Base-by-base conservation (phyloP, 768 basidiomycete species). In the Mycena metata region DNA sequence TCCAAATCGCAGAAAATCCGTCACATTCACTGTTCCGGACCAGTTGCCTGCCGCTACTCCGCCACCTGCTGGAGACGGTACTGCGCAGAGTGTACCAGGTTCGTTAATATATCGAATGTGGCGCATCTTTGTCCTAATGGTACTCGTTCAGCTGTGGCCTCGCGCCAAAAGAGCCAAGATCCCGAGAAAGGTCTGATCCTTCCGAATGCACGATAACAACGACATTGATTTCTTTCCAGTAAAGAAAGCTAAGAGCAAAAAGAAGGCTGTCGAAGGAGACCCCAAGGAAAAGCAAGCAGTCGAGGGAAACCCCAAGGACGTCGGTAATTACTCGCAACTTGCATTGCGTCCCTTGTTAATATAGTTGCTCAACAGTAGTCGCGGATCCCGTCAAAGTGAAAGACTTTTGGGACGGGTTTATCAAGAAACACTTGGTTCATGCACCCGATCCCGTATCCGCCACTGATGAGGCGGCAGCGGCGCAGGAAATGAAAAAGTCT, bases 251-350 rank as follows among this genome's bases (percentile, higher is more conserved):
- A 61, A 65, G 41, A 45, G 45, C 66, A 61, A 64, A 43, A 59
- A 60, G n/a, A 69, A 69, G 33, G 35, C 13, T 43, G 46, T 41
- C 26, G 47, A 56, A 52, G 33, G 41, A 54, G 26, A 39, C 54
- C 5, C 24, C 15, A 24, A 61, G 30, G 68, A 69, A 43, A 59
- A 60, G n/a, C 64, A 69, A 30, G 35, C 13, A 35, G 46, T 41
- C 26, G 47, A 56, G 51, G 33, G 41, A 54, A 19, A 39, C 54
- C 5, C 24, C 15, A 24, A 61, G 30, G 68, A 69, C 63, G 68
- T 64, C 23, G 63, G 68, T 69, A 69, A 69, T 64, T 69, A 45
- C 43, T 54, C 30, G 23, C 12, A 60, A 41, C 50, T 21, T 49
- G n/a, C 17, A 1, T 26, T 21, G 43, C 39, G 33, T 49, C 67